phyloP scores from a whole-genome alignment of 2,329 filamentous ascomycete species.

The Talaromyces islandicus region DNA sequence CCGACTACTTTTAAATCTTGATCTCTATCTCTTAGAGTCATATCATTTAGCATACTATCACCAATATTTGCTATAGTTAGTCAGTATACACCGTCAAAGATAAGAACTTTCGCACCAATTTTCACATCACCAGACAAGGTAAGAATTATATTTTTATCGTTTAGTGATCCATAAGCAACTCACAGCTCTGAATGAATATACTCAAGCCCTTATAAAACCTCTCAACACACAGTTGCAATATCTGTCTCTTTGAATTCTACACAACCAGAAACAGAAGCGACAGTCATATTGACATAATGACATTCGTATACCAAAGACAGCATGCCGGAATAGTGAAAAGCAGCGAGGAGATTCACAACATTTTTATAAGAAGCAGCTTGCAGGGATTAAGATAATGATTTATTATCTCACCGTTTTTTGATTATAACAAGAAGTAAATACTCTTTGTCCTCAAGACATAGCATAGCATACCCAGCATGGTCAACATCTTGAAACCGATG shows the following conservation, averaged over 20 bases:
- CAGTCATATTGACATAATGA: not conserved
- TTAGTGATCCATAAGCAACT: slow-evolving; percentile 6
- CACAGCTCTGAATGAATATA: slow-evolving; percentile 9
- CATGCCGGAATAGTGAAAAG: not conserved
- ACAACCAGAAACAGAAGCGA: not conserved
- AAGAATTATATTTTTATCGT: not conserved
- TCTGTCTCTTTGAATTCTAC: slow-evolving; percentile 2
- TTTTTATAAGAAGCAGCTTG: not conserved
- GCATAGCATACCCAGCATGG: not conserved
- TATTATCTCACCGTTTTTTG: not conserved
- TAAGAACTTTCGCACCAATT: not conserved
- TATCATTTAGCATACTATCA: not conserved
- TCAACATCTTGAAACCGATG: not conserved
- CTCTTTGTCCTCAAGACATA: not conserved
- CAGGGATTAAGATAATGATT: not conserved
- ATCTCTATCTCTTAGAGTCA: not conserved
- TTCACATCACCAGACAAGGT: slow-evolving; percentile 1
- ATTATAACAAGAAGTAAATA: not conserved
- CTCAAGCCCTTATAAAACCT: slow-evolving; percentile 7
- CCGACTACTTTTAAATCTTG: not conserved
- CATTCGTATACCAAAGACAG: not conserved
- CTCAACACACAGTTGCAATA: slow-evolving; percentile 8
- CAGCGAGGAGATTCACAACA: not conserved
- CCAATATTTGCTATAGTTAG: not conserved
- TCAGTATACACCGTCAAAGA: not conserved